phyloP scores from a whole-genome alignment of 257 asterid genomes.

The Plantago ovata region DNA sequence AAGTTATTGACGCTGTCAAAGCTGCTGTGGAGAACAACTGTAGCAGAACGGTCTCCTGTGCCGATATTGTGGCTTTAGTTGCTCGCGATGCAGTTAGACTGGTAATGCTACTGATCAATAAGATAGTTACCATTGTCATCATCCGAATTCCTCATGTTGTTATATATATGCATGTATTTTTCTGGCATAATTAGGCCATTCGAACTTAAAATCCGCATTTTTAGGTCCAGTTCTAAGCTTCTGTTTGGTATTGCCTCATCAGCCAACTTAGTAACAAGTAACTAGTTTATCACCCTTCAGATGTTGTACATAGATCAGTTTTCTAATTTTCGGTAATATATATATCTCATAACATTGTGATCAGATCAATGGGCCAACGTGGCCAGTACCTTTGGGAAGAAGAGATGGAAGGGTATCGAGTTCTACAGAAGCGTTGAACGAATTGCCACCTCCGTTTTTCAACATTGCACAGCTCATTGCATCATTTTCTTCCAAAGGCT shows the following conservation, averaged over 20 bases:
- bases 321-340: neutral
- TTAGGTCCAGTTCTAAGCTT: too few species aligned
- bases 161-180: neutral
- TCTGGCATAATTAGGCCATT: too few species aligned
- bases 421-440: slow-evolving; percentile 35
- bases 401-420: slow-evolving; percentile 60
- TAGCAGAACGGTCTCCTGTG: slow-evolving; percentile 74
- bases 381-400: slow-evolving; percentile 67
- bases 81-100: slow-evolving; percentile 42
- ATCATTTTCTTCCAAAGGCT: slow-evolving; percentile 41
- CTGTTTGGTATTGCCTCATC: too few species aligned
- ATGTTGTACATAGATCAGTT: too few species aligned
- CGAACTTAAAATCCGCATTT: too few species aligned
- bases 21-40: slow-evolving; percentile 46
- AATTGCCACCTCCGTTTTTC: slow-evolving; percentile 58
- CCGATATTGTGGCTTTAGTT: slow-evolving; percentile 62
- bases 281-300: too few species aligned
- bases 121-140: neutral
- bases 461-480: slow-evolving; percentile 44
- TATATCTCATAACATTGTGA: neutral
- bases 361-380: slow-evolving; percentile 50
- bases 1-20: slow-evolving; percentile 49
- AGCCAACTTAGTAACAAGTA: neutral
- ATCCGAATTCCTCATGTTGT: neutral
- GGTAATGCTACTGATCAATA: slow-evolving; percentile 21